Evolutionary conservation across 2,329 filamentous ascomycete genomes (phyloP).

Genomic region (Neonectria sp.): DNA sequence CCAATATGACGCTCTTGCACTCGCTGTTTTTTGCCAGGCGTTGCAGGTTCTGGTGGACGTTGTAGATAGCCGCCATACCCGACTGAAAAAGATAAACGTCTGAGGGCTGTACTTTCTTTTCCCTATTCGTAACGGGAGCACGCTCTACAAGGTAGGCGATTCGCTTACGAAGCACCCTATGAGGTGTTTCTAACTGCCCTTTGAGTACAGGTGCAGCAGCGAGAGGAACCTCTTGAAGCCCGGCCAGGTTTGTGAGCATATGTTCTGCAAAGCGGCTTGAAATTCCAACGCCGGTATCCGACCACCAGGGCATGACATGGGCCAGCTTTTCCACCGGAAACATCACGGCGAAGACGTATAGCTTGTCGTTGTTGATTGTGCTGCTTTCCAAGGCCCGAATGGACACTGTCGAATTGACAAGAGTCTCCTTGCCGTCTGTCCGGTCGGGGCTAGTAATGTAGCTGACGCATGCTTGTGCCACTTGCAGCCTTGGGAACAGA

Average conservation of each 20-base stretch:
- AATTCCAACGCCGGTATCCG: background rate
- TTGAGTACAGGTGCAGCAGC: background rate
- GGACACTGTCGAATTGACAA: background rate
- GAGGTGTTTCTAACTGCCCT: background rate
- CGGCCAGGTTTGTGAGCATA: background rate
- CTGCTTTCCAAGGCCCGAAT: background rate
- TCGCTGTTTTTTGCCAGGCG: background rate
- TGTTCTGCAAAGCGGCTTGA: background rate
- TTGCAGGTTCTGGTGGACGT: background rate
- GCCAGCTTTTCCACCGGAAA: background rate
- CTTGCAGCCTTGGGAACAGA: background rate
- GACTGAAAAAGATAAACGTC: background rate
- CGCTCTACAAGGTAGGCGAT: background rate
- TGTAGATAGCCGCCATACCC: background rate
- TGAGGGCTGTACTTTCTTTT: background rate
- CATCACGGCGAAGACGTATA: background rate
- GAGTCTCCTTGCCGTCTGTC: background rate
- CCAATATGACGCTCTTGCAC: background rate
- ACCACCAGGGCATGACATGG: background rate
- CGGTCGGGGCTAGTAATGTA: background rate
- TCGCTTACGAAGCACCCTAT: background rate
- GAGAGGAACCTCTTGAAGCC: background rate
- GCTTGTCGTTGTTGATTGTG: background rate
- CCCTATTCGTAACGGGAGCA: background rate
- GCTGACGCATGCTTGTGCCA: background rate